Conservation (phyloP, 352 stramenopile genomes). For the Phytophthora niederhauseri region DNA sequence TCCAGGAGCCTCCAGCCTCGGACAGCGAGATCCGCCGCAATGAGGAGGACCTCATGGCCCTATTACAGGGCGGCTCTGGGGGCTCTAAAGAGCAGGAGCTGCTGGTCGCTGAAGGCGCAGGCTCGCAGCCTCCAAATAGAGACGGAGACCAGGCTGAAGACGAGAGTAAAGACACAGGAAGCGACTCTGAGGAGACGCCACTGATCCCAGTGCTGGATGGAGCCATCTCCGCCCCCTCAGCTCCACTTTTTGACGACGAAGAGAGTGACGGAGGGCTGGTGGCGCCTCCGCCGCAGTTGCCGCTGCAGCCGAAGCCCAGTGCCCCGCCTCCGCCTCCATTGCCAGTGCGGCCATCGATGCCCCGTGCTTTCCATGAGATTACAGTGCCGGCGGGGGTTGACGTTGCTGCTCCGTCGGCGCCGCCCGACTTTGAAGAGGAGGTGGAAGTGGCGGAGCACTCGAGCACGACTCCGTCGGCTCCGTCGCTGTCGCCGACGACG, state of each 20-base stretch:
- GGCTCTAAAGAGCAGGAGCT: constrained; percentile 10
- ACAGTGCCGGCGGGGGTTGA: constrained; percentile 8
- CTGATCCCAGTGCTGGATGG: not conserved
- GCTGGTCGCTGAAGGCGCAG: constrained; percentile 29
- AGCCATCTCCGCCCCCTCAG: constrained; percentile 27
- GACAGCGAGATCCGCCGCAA: constrained; percentile 62
- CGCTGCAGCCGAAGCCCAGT: constrained; percentile 21
- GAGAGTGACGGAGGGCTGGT: not conserved
- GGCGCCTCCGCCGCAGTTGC: not conserved
- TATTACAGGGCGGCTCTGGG: constrained; percentile 29
- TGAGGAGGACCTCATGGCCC: constrained; percentile 59
- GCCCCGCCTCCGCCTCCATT: constrained; percentile 16
- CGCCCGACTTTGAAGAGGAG: constrained; percentile 34
- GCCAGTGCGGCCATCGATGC: constrained; percentile 25
- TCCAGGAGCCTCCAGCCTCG: constrained; percentile 16
- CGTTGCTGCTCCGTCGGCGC: constrained; percentile 31
- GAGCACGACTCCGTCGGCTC: constrained; percentile 35
- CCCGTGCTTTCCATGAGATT: constrained; percentile 40
- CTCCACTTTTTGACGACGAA: constrained; percentile 35
- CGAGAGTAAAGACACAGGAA: not conserved
- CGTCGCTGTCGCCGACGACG: constrained; percentile 51
- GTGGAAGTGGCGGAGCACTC: constrained; percentile 12
- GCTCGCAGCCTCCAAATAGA: constrained; percentile 25
- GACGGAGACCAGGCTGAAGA: constrained; percentile 12
- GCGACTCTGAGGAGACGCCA: not conserved